Evolutionary conservation across 1,284 basidiomycete species (phyloP).

Genomic region (Rhodotorula sp.): DNA sequence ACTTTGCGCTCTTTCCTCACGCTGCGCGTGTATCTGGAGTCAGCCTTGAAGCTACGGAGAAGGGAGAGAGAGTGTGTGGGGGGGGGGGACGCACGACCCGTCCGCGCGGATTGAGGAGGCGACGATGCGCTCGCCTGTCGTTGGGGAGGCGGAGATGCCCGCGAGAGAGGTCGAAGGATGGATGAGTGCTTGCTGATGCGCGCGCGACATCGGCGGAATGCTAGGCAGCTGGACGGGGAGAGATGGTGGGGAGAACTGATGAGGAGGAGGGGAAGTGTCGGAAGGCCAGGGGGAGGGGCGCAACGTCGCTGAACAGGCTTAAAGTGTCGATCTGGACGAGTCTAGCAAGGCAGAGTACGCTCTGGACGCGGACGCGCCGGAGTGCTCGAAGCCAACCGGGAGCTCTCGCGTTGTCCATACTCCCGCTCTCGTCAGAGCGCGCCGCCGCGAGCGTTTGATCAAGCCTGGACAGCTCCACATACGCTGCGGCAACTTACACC

Average conservation of each 20-base stretch:
- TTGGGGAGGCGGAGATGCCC: constrained; percentile 82
- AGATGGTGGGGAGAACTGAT: background rate
- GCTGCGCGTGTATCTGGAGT: constrained; percentile 55
- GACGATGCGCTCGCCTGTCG: constrained; percentile 82
- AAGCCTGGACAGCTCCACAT: too few relatives aligned
- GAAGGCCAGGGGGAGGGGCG: too few relatives aligned
- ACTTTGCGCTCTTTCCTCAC: constrained; percentile 87
- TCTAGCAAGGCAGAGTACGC: too few relatives aligned
- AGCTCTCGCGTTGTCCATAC: too few relatives aligned
- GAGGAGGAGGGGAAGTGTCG: background rate
- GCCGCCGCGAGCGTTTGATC: too few relatives aligned
- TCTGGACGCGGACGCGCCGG: too few relatives aligned
- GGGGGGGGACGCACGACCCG: constrained; percentile 73
- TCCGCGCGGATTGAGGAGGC: constrained; percentile 79
- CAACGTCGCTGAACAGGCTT: too few relatives aligned
- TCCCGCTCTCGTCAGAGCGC: too few relatives aligned
- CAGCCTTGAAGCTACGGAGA: constrained; percentile 25
- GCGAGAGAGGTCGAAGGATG: constrained; percentile 68
- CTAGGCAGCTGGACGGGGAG: background rate
- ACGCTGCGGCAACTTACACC: too few relatives aligned
- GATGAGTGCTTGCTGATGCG: constrained; percentile 59
- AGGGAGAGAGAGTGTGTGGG: too few relatives aligned
- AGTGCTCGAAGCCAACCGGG: too few relatives aligned
- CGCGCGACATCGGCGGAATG: constrained; percentile 63
- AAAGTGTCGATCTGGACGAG: too few relatives aligned